Percentiles rank a stretch among this genome's conserved stretches.
Conservation (phyloP, 352 stramenopile species). For the Phytophthora megakarya region DNA sequence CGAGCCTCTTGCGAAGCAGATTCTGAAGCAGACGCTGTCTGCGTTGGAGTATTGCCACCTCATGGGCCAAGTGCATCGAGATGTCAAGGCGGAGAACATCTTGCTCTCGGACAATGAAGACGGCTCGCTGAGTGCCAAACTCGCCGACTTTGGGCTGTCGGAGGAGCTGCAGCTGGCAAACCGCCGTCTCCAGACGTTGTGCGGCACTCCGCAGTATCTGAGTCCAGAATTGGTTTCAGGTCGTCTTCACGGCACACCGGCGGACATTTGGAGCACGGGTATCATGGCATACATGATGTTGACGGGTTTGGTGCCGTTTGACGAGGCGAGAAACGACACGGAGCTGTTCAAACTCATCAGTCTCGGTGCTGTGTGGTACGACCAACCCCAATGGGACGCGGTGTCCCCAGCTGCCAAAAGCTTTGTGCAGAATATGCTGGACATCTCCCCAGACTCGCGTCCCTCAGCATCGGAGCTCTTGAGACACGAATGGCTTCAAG, state of each 20-base stretch:
- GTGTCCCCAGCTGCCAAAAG: conserved; percentile 85
- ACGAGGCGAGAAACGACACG: conserved; percentile 51
- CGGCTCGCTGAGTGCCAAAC: conserved; percentile 87
- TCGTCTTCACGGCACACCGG: conserved; percentile 89
- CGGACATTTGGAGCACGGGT: conserved; percentile 95
- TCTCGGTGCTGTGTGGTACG: conserved; percentile 91
- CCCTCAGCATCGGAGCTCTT: conserved; percentile 58
- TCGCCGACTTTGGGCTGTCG: conserved; percentile 91
- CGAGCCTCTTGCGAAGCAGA: conserved; percentile 65
- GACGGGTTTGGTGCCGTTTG: conserved; percentile 61
- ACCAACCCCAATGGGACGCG: conserved; percentile 82
- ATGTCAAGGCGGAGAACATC: conserved; percentile 88
- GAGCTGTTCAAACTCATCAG: conserved; percentile 86
- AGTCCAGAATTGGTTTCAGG: conserved; percentile 96
- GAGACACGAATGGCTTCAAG: conserved; percentile 57
- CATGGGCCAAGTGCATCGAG: conserved; percentile 90
- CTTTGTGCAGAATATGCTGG: conserved; percentile 89
- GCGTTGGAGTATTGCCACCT: conserved; percentile 88
- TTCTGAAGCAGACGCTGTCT: conserved; percentile 79
- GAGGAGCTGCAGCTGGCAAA: conserved; percentile 90
- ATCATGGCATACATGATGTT: conserved; percentile 96
- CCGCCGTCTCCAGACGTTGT: conserved; percentile 90
- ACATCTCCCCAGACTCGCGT: conserved; percentile 82
- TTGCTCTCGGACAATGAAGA: conserved; percentile 78
- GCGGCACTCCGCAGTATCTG: conserved; percentile 96